These are phyloP conservation scores for Solanum appendiculatum DNA, from an alignment of 257 asterid species.

Conservation along the genomic window DNA sequence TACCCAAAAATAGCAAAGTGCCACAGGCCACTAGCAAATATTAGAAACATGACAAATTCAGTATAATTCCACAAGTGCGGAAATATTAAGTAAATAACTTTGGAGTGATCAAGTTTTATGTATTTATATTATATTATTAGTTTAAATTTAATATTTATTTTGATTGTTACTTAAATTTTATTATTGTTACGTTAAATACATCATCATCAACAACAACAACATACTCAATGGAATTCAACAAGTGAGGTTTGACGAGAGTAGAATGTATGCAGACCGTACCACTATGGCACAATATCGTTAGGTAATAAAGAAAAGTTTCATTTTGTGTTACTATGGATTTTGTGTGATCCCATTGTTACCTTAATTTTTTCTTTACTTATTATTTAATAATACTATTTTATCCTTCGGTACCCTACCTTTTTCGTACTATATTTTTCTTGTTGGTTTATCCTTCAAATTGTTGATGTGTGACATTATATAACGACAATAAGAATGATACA, in stretches of 20 bases:
- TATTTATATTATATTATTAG: too few species aligned
- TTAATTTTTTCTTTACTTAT: background rate
- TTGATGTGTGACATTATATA: background rate
- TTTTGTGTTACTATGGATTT: background rate
- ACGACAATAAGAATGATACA: rapidly evolving
- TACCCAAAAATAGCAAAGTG: background rate
- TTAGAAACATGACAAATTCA: too few species aligned
- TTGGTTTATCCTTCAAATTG: background rate
- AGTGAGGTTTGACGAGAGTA: background rate
- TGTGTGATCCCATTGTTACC: background rate
- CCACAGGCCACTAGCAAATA: background rate
- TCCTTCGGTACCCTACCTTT: too few species aligned
- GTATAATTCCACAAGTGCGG: too few species aligned
- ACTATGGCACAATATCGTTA: too few species aligned
- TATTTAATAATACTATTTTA: too few species aligned
- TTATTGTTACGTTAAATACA: too few species aligned
- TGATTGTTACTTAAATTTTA: too few species aligned
- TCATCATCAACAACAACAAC: background rate
- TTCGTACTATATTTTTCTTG: too few species aligned
- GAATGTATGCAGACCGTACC: background rate
- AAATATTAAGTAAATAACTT: too few species aligned
- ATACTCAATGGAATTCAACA: too few species aligned
- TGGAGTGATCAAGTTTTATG: background rate
- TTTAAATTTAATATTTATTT: too few species aligned
- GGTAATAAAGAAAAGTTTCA: background rate